phyloP scores from a whole-genome alignment of 1,284 basidiomycete genomes.

The Sanguinoderma infundibulare region DNA sequence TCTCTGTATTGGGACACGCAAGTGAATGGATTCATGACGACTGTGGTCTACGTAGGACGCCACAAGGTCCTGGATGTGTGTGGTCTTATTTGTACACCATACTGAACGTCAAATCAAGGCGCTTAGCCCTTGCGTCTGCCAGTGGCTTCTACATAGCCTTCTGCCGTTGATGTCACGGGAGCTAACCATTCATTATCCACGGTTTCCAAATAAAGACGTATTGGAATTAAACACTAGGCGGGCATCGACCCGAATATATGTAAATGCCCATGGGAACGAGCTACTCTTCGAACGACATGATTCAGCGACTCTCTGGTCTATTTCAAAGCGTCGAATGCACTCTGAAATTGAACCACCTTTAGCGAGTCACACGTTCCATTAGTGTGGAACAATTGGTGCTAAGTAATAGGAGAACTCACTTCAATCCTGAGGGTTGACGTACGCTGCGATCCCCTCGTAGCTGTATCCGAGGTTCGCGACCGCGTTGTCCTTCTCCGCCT shows the following conservation, averaged over 20 bases:
- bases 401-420: not conserved
- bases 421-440: conserved; percentile 5
- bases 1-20: no score
- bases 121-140: not conserved
- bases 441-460: conserved; percentile 8
- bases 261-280: no score
- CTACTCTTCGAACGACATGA: no score
- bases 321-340: not conserved
- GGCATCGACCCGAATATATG: no score
- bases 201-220: no score
- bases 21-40: no score
- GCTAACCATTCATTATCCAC: no score
- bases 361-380: not conserved
- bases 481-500: conserved; percentile 5
- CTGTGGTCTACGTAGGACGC: no score
- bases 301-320: no score
- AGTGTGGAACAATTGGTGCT: not conserved
- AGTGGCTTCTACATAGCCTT: no score
- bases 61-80: not conserved
- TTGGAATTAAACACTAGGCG: no score
- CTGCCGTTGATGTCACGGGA: no score
- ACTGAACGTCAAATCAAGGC: not conserved
- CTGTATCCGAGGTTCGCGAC: not conserved
- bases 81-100: not conserved
- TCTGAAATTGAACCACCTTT: not conserved